Evolutionary conservation across 176 grass and related monocot species (phyloP).

Genomic region (Oryza punctata): DNA sequence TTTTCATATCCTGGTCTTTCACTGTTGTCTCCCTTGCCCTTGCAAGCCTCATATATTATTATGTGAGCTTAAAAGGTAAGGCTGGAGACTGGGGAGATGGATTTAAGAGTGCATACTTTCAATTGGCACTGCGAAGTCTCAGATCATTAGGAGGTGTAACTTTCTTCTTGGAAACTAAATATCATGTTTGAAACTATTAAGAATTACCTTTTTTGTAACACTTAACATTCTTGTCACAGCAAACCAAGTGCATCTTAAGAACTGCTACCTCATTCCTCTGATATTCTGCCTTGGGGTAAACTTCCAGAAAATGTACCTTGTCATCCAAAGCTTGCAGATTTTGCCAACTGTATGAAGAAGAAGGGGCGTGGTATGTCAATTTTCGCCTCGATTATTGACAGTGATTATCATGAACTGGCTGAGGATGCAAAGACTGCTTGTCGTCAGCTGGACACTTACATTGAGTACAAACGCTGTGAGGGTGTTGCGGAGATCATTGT

Average conservation of each 20-base stretch:
- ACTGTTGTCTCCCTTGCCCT: constrained; percentile 41
- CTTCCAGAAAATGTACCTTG: constrained; percentile 96
- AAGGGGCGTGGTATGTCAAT: constrained; percentile 98
- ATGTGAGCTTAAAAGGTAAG: constrained; percentile 96
- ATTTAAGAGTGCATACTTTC: constrained; percentile 99
- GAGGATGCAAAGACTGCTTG: constrained; percentile 90
- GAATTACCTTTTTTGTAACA: constrained; percentile 5
- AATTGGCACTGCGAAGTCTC: constrained; percentile 85
- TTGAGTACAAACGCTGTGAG: constrained; percentile 91
- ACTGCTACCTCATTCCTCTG: constrained; percentile 97
- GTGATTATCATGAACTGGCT: constrained; percentile 84
- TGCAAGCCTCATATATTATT: constrained; percentile 98
- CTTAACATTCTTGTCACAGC: constrained; percentile 51
- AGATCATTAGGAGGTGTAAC: constrained; percentile 87
- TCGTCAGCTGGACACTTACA: constrained; percentile 77
- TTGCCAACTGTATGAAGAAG: constrained; percentile 97
- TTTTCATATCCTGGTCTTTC: no score
- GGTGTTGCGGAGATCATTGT: constrained; percentile 92
- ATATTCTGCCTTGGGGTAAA: constrained; percentile 96
- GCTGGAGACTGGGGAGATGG: constrained; percentile 94
- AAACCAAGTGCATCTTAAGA: constrained; percentile 97
- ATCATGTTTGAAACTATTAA: constrained; percentile 2
- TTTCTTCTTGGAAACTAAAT: constrained; percentile 35
- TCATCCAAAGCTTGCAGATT: constrained; percentile 97
- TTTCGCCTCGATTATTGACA: constrained; percentile 92